A percentile compares a stretch with the other conserved stretches of the same genome.
Conservation (phyloP, 805 yeast genomes). For the Ogataea trehalophila region DNA sequence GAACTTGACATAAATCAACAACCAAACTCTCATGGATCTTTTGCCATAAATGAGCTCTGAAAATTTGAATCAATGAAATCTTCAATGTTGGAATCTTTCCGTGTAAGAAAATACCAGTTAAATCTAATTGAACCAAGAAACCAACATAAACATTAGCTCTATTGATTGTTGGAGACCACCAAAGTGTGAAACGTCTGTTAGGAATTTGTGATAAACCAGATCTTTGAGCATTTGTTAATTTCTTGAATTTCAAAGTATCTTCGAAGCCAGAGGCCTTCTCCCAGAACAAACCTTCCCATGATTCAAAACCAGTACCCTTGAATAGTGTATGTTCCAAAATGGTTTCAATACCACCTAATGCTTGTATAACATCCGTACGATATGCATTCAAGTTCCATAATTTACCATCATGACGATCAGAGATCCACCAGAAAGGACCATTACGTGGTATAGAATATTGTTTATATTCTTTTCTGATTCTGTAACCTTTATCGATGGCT, state of each 20-base stretch:
- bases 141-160: conserved; percentile 98
- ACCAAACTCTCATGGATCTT: conserved; percentile 95
- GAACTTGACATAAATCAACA: conserved; percentile 85
- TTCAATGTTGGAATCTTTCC: conserved; percentile 97
- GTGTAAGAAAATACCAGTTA: conserved; percentile 94
- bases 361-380: conserved; percentile 93
- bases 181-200: conserved; percentile 89
- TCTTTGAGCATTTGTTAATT: conserved; percentile 94
- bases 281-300: conserved; percentile 99
- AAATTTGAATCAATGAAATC: conserved; percentile 91
- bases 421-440: conserved; percentile 97
- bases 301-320: conserved; percentile 94
- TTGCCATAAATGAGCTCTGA: conserved; percentile 98
- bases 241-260: conserved; percentile 90
- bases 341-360: conserved; percentile 95
- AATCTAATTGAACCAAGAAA: conserved; percentile 88
- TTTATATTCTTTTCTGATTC: conserved; percentile 75
- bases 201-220: conserved; percentile 97
- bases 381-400: conserved; percentile 92
- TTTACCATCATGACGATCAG: conserved; percentile 89
- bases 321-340: conserved; percentile 92
- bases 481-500: conserved; percentile 92
- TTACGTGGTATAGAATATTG: conserved; percentile 65
- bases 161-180: conserved; percentile 99
- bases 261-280: conserved; percentile 97